These are phyloP conservation scores for Dryadomyces sulphureus DNA, from an alignment of 2,329 filamentous ascomycete species.

Conservation along the genomic window DNA sequence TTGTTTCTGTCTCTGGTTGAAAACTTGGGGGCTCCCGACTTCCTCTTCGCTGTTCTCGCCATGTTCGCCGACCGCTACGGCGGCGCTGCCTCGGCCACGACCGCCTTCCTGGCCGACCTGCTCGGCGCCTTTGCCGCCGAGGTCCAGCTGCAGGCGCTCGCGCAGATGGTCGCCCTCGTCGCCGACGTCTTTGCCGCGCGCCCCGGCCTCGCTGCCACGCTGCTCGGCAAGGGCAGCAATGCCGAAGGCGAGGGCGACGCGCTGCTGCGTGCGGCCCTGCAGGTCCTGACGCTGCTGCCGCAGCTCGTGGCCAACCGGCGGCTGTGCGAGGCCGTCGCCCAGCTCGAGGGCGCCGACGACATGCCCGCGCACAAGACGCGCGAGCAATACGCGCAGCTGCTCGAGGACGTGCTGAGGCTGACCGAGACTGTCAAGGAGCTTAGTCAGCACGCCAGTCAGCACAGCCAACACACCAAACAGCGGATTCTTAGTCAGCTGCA, in stretches of 20 bases:
- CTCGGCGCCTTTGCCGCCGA: slow-evolving; percentile 57
- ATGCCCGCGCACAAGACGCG: slow-evolving; percentile 53
- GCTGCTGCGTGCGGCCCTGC: slow-evolving; percentile 33
- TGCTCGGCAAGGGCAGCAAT: slow-evolving; percentile 48
- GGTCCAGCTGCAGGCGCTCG: slow-evolving; percentile 63
- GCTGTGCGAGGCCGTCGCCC: slow-evolving; percentile 38
- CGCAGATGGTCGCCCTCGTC: slow-evolving; percentile 61
- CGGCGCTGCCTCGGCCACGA: slow-evolving; percentile 41
- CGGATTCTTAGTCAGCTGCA: slow-evolving; percentile 24
- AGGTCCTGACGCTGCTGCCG: slow-evolving; percentile 41
- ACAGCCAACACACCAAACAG: not conserved
- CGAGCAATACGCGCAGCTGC: slow-evolving; percentile 51
- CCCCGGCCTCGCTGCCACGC: slow-evolving; percentile 54
- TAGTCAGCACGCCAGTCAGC: not conserved
- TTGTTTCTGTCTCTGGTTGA: slow-evolving; percentile 76
- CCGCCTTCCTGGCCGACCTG: slow-evolving; percentile 36
- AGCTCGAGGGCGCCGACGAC: slow-evolving; percentile 46
- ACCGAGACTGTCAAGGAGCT: slow-evolving; percentile 45
- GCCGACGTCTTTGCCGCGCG: slow-evolving; percentile 63
- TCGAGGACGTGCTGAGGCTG: slow-evolving; percentile 51
- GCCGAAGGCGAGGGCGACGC: slow-evolving; percentile 18
- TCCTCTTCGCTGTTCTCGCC: slow-evolving; percentile 72
- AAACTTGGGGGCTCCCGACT: slow-evolving; percentile 74
- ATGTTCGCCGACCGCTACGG: slow-evolving; percentile 88
- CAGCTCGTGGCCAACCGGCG: slow-evolving; percentile 42